A percentile compares a stretch with the other conserved stretches of the same genome.
phyloP scores from a whole-genome alignment of 1,284 basidiomycete species.

The Pisolithus thermaeus region DNA sequence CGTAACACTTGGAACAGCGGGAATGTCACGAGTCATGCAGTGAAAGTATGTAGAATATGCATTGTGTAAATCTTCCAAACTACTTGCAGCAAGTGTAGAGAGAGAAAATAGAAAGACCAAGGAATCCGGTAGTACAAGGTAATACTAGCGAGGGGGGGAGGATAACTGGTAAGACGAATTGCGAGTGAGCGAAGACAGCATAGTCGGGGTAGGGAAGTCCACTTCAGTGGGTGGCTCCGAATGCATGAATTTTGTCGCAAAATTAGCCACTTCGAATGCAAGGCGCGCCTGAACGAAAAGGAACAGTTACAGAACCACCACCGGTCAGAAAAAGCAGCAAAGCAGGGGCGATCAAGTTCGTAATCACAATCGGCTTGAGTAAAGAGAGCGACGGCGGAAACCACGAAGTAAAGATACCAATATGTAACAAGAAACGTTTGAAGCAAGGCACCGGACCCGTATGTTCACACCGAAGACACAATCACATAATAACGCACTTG shows the following conservation, averaged over 20 bases:
- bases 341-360: background rate
- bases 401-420: slow-evolving; percentile 3
- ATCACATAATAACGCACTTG: slow-evolving; percentile 61
- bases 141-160: no score
- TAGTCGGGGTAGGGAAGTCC: no score
- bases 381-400: background rate
- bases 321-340: background rate
- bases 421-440: slow-evolving; percentile 17
- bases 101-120: no score
- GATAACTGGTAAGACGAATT: no score
- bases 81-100: no score
- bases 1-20: background rate
- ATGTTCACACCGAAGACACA: slow-evolving; percentile 12
- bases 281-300: background rate
- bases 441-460: slow-evolving; percentile 8
- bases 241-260: no score
- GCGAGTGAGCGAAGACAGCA: no score
- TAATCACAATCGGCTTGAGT: background rate
- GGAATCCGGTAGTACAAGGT: no score
- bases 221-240: no score
- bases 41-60: background rate
- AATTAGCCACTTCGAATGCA: slow-evolving; percentile 1
- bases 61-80: no score
- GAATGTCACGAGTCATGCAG: slow-evolving; percentile 3
- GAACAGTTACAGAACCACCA: background rate